phyloP scores from a whole-genome alignment of 2,329 filamentous ascomycete genomes.

The Leptographium wingfieldii region DNA sequence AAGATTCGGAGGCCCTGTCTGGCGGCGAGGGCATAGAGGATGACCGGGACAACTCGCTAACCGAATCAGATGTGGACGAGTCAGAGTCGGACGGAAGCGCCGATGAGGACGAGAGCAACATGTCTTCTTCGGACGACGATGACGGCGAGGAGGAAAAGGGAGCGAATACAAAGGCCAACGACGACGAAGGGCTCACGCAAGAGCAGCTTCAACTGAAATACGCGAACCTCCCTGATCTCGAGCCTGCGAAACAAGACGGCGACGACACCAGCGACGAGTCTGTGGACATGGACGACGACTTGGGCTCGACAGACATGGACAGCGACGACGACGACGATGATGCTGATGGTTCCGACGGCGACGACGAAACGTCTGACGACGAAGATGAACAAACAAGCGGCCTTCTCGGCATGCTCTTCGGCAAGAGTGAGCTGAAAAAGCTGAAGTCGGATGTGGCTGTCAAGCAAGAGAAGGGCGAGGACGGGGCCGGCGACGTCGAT shows the following conservation, averaged over 20 bases:
- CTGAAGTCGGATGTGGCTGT: slow-evolving; percentile 27
- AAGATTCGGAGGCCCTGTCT: slow-evolving; percentile 34
- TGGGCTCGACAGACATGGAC: slow-evolving; percentile 45
- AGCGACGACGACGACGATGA: slow-evolving; percentile 28
- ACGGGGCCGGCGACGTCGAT: slow-evolving; percentile 15
- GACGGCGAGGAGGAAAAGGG: slow-evolving; percentile 33
- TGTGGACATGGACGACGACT: slow-evolving; percentile 55
- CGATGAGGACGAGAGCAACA: slow-evolving; percentile 31
- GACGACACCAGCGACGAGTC: slow-evolving; percentile 50
- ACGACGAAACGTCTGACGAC: slow-evolving; percentile 18
- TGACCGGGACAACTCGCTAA: slow-evolving; percentile 25
- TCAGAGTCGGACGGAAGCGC: slow-evolving; percentile 39
- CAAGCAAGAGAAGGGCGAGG: slow-evolving; percentile 17
- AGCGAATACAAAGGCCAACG: slow-evolving; percentile 30
- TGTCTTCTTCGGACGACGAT: slow-evolving; percentile 41
- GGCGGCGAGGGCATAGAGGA: slow-evolving; percentile 30
- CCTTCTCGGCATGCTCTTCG: slow-evolving; percentile 45
- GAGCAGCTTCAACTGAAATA: slow-evolving; percentile 60
- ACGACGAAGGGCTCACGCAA: slow-evolving; percentile 54
- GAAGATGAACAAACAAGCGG: slow-evolving; percentile 31
- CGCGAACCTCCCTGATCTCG: slow-evolving; percentile 43
- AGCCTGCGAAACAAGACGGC: slow-evolving; percentile 14
- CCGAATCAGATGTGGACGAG: slow-evolving; percentile 23
- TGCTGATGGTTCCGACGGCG: slow-evolving; percentile 31
- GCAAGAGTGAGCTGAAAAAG: slow-evolving; percentile 42